These are phyloP conservation scores for Kodamaea restingae DNA, from an alignment of 805 yeast genomes.

Conservation along the genomic window DNA sequence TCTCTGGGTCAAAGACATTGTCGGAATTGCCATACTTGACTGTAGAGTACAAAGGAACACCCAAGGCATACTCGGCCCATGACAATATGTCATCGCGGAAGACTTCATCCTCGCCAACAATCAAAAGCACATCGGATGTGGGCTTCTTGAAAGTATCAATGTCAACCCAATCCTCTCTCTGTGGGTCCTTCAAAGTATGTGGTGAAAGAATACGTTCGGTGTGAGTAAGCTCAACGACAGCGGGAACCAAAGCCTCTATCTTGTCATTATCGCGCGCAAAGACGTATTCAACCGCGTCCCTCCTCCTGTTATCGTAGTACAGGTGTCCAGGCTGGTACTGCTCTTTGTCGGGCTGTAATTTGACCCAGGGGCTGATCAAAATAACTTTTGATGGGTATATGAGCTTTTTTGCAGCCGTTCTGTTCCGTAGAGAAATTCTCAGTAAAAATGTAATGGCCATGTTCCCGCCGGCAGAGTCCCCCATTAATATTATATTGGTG, in stretches of 20 bases:
- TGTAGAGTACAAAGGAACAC: slow-evolving; percentile 20
- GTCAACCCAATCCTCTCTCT: slow-evolving; percentile 26
- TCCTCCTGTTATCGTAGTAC: slow-evolving; percentile 24
- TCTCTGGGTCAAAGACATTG: slow-evolving; percentile 14
- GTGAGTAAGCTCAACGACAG: slow-evolving; percentile 1
- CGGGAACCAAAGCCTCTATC: slow-evolving; percentile 6
- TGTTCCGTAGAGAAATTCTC: slow-evolving; percentile 9
- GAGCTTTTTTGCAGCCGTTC: slow-evolving; percentile 7
- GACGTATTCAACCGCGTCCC: slow-evolving; percentile 10
- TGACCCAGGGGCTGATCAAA: slow-evolving; percentile 39
- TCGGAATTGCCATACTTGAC: slow-evolving; percentile 26
- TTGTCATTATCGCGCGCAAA: slow-evolving; percentile 4
- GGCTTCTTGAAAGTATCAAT: slow-evolving; percentile 29
- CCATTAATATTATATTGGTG: slow-evolving; percentile 31
- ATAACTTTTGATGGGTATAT: slow-evolving; percentile 25
- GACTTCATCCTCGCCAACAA: slow-evolving; percentile 40
- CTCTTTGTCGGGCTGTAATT: slow-evolving; percentile 19
- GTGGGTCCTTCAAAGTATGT: slow-evolving; percentile 20
- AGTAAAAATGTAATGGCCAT: slow-evolving; percentile 30
- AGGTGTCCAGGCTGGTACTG: slow-evolving; percentile 30
- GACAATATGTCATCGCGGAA: slow-evolving; percentile 38
- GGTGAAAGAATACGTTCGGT: slow-evolving; percentile 21
- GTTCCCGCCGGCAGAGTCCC: slow-evolving; percentile 44
- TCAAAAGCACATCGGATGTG: slow-evolving; percentile 24
- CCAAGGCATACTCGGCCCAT: slow-evolving; percentile 32